Evolutionary conservation across 2,329 filamentous ascomycete species (phyloP), one percentile per base, ranked within the genome.

Genomic region (Leptographium procerum): DNA sequence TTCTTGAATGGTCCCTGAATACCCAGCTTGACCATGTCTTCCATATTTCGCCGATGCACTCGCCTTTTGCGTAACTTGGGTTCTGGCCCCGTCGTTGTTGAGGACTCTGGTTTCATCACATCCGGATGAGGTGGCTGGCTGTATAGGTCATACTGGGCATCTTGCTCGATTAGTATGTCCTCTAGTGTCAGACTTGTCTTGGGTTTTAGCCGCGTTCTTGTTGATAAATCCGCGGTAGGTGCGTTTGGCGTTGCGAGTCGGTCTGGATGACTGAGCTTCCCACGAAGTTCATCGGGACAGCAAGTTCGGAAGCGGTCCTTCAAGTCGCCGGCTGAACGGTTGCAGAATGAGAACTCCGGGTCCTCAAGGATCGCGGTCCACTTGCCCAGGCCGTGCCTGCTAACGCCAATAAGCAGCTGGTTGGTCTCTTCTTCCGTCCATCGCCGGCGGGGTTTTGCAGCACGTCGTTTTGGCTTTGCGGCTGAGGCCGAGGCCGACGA

Each of bases 251-350:
- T 1, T 55, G 51, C 16, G 51, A 31, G 14, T n/a, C 22, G 33
- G 13, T 61, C 59, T n/a, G 24, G 63, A 54, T 69, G 73, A 13
- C 59, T 63, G 19, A 67, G 58, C 28, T 72, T 74, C 28, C 71
- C 71, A 53, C 80, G 77, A 43, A 86, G 73, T 66, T 86, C 83
- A 36, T 77, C 76, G 0, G 83, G 83, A 61, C 83, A 86, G 66
- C 83, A 86, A 4, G 83, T 86, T 55, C 83, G 76, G 65, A 86
- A 86, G 14, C 84, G 75, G 67, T 86, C 83, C 66, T 86, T 86
- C 55, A 86, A 68, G 65, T 86, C 83, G 10, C 81, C 81, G 4
- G 82, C 81, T 1, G 79, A 81, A 60, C 84, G 77, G 19, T 75
- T 76, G 64, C 84, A 82, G 70, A 86, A 86, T 13, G 69, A 74